Evolutionary conservation across 139 green algal species (phyloP), one percentile per base, ranked within the genome.

Genomic region (Pseudopediastrum boryanum): DNA sequence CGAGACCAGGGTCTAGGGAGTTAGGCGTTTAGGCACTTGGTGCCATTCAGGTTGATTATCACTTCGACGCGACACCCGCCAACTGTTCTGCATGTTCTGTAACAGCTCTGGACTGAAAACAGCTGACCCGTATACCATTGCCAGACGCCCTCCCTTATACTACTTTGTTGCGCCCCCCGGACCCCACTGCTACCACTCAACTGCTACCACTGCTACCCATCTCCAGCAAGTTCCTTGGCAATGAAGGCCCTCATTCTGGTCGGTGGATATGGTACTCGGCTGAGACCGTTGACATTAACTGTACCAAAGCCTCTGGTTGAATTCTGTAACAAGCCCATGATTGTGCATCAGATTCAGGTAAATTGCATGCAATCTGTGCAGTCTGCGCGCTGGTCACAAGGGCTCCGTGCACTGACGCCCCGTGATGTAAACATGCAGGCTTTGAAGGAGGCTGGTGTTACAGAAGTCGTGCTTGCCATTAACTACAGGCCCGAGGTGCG

Each of bases 291-390:
- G 27, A 92, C 90, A 3, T 64, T 93, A 29, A 94, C 87, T 10
- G 90, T 95, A 38, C 96, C 96, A 2, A 99, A 99, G 87, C 96
- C 96, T 1, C 90, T 99, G 27, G 94, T 99, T 1, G 95, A 98
- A 41, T 99, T 99, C 74, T 92, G 85, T 8, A 99, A 99, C 88
- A 98, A 98, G 86, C 96, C 96, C 21, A 99, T 99, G 96, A 98
- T 99, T 65, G 88, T 97, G 29, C 95, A 99, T 78, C 95, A 98
- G 81, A 97, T 98, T 25, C 85, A 98, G 89, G 93, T 97, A n/a
- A n/a, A n/a, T n/a, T n/a, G n/a, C n/a, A n/a, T n/a, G n/a, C n/a
- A 46, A 42, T 59, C 42, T 21, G 9, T 54, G 16, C 23, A 66
- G 68, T 27, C 58, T 59, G 58, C 35, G 19, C 29, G 50, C 29